Evolutionary conservation across 306 rosid species (phyloP).

Genomic region (Lathyrus sativus): DNA sequence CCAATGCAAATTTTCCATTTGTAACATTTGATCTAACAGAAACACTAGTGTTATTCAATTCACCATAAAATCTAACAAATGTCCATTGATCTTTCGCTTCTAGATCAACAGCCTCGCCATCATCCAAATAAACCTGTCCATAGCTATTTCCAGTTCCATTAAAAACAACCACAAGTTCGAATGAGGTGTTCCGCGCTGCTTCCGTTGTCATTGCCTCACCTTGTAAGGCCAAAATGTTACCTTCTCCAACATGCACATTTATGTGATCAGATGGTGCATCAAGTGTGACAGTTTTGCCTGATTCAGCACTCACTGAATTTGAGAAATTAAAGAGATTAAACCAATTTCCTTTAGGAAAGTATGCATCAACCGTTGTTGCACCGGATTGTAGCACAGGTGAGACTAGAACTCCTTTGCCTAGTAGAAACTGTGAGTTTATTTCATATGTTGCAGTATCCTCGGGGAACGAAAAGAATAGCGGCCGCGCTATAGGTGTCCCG

Average conservation of each 20-base stretch:
- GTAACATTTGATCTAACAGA: slow-evolving; percentile 53
- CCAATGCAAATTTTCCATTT: slow-evolving; percentile 61
- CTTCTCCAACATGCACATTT: slow-evolving; percentile 75
- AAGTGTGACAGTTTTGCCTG: slow-evolving; percentile 58
- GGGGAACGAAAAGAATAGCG: slow-evolving; percentile 92
- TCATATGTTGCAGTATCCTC: slow-evolving; percentile 64
- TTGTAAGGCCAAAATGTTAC: slow-evolving; percentile 79
- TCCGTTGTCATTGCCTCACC: slow-evolving; percentile 64
- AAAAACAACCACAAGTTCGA: slow-evolving; percentile 61
- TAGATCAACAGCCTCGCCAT: slow-evolving; percentile 66
- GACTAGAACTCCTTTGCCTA: slow-evolving; percentile 73
- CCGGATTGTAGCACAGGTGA: slow-evolving; percentile 71
- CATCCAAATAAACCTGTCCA: slow-evolving; percentile 83
- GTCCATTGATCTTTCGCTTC: slow-evolving; percentile 67
- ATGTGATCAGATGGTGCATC: slow-evolving; percentile 76
- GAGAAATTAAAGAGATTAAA: slow-evolving; percentile 80
- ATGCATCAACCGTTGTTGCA: slow-evolving; percentile 64
- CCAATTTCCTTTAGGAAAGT: slow-evolving; percentile 85
- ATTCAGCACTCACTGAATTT: slow-evolving; percentile 47
- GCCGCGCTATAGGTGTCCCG: slow-evolving; percentile 84
- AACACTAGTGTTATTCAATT: slow-evolving; percentile 26
- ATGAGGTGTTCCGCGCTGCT: slow-evolving; percentile 55
- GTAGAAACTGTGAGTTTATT: slow-evolving; percentile 70
- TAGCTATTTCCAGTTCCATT: slow-evolving; percentile 40
- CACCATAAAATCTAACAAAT: slow-evolving; percentile 50